Percentiles rank a stretch among this genome's conserved stretches.
Conservation (phyloP, 2,329 filamentous ascomycete species). For the Ceratocystis huliohia region DNA sequence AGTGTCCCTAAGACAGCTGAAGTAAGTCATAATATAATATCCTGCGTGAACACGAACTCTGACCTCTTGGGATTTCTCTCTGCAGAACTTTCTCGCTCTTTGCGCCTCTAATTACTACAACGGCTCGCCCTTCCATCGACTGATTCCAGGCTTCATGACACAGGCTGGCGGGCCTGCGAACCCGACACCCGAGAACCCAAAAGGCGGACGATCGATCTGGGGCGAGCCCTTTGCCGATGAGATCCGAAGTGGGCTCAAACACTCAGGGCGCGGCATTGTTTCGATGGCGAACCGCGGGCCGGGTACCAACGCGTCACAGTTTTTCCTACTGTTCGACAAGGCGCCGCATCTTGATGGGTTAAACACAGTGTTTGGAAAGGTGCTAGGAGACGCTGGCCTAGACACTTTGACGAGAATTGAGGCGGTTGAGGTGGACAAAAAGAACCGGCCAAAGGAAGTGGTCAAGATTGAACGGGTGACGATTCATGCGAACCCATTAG, state of each 20-base stretch:
- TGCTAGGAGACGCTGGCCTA: constrained; percentile 52
- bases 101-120: constrained; percentile 71
- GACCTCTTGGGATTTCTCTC: neutral
- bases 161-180: constrained; percentile 57
- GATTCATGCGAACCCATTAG: constrained; percentile 69
- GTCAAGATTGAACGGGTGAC: constrained; percentile 56
- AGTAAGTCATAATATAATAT: constrained; percentile 32
- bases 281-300: constrained; percentile 72
- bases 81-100: constrained; percentile 72
- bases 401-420: constrained; percentile 60
- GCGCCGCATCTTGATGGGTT: constrained; percentile 71
- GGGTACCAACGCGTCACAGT: constrained; percentile 63
- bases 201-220: constrained; percentile 62
- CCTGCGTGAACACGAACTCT: constrained; percentile 1
- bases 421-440: constrained; percentile 60
- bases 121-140: constrained; percentile 62
- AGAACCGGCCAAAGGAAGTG: constrained; percentile 56
- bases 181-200: constrained; percentile 46
- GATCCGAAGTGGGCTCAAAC: constrained; percentile 56
- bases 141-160: constrained; percentile 70
- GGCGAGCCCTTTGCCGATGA: constrained; percentile 65
- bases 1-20: constrained; percentile 85
- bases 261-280: constrained; percentile 55
- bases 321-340: constrained; percentile 67
- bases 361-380: constrained; percentile 71